Conservation (phyloP, 2,329 filamentous ascomycete species). For the Phoma sp. region DNA sequence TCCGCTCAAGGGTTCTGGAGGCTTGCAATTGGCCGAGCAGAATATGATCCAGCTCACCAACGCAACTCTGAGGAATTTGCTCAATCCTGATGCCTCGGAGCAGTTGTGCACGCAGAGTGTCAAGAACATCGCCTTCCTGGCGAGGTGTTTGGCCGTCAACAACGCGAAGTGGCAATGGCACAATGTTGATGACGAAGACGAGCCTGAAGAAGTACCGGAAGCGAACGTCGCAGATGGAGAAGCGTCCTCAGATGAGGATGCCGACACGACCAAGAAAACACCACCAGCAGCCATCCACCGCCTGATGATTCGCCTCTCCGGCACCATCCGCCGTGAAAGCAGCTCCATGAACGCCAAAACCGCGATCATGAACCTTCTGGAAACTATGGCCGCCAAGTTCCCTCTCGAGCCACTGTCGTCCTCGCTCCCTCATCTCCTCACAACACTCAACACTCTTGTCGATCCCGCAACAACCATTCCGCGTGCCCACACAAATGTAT, state of each 20-base stretch:
- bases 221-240: constrained; percentile 44
- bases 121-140: constrained; percentile 84
- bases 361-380: constrained; percentile 76
- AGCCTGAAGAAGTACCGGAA: constrained; percentile 53
- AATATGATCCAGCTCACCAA: constrained; percentile 68
- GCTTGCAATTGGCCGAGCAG: constrained; percentile 70
- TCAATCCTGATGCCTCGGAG: constrained; percentile 71
- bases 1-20: constrained; percentile 73
- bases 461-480: constrained; percentile 78
- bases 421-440: constrained; percentile 69
- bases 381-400: constrained; percentile 71
- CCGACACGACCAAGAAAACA: constrained; percentile 29
- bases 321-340: constrained; percentile 73
- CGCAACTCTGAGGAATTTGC: constrained; percentile 66
- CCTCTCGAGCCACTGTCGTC: constrained; percentile 64
- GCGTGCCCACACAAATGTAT: constrained; percentile 69
- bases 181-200: constrained; percentile 54
- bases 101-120: constrained; percentile 79
- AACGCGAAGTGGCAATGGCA: constrained; percentile 56
- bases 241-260: constrained; percentile 46
- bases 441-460: constrained; percentile 81
- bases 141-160: constrained; percentile 68
- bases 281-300: constrained; percentile 69
- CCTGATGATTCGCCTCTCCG: constrained; percentile 79
- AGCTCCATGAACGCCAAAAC: constrained; percentile 76